Base-by-base conservation (phyloP, 768 basidiomycete genomes). In the Agaricus blazei region DNA sequence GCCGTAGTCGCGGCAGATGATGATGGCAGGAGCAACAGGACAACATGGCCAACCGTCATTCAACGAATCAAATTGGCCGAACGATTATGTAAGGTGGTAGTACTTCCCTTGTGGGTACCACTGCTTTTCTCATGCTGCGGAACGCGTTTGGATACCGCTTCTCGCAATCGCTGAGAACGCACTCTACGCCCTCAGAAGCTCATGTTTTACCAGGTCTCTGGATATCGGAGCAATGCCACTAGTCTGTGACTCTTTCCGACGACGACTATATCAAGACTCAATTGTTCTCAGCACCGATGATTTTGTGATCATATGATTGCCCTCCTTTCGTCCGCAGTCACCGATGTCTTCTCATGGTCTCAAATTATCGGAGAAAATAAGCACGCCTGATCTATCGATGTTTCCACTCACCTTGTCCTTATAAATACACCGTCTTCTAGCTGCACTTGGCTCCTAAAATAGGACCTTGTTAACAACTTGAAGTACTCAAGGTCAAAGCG, bases 331-430 rank as follows among this genome's bases (percentile, higher is more conserved):
- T 48, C 54, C 54, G 54, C 54, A 48, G 54, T 34, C 28, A n/a
- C 23, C 47, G 43, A 44, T 38, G 26, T 40, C 12, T 55, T 55
- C 54, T 28, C 54, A 55, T 55, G 54, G 1, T 29, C 47, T 49
- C 48, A 23, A 23, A 15, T 31, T 40, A 11, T 48, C 19, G 9
- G n/a, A 19, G 48, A 48, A 42, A 48, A 47, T 48, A 48, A 48
- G 47, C n/a, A 47, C 9, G 51, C 6, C 15, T 48, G 53, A 48
- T 40, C 45, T 48, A 55, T 55, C 54, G 54, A 55, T 55, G 54
- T 23, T n/a, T 40, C 37, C 48, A 37, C 23, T 19, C 24, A 44
- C 42, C 45, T 52, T 31, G 36, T 42, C 44, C 19, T 24, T 31
- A 40, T 15, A 24, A 34, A 34, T 36, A 9, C 12, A 19, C 43